Percentiles rank a stretch among this genome's conserved stretches.
These are phyloP conservation scores for Komagataella kurtzmanii DNA, from an alignment of 805 yeast species.

Conservation along the genomic window DNA sequence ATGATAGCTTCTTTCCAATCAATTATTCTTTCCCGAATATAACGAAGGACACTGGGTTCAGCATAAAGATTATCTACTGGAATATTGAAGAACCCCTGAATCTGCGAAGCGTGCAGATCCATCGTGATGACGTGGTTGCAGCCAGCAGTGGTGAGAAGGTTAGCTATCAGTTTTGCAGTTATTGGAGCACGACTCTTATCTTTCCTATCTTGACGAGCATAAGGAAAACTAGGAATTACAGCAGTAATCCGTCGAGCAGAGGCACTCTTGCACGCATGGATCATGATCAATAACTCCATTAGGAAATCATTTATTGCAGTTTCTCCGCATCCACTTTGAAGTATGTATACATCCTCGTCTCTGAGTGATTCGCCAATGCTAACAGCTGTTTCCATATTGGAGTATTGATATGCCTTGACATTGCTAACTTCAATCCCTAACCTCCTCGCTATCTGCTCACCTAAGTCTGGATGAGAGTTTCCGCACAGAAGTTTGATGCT, in stretches of 20 bases:
- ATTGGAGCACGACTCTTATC: slow-evolving; percentile 95
- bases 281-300: slow-evolving; percentile 79
- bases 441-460: slow-evolving; percentile 53
- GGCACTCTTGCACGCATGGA: slow-evolving; percentile 92
- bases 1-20: slow-evolving; percentile 50
- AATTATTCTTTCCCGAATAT: slow-evolving; percentile 49
- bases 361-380: slow-evolving; percentile 79
- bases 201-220: slow-evolving; percentile 94
- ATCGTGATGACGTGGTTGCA: slow-evolving; percentile 91
- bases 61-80: slow-evolving; percentile 96
- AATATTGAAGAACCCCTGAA: slow-evolving; percentile 90
- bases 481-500: slow-evolving; percentile 39
- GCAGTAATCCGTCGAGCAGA: slow-evolving; percentile 91
- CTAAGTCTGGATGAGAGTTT: slow-evolving; percentile 77
- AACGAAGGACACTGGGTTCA: slow-evolving; percentile 80
- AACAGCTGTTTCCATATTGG: slow-evolving; percentile 83
- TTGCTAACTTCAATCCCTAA: slow-evolving; percentile 59
- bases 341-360: slow-evolving; percentile 78
- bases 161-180: slow-evolving; percentile 89
- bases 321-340: slow-evolving; percentile 79
- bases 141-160: slow-evolving; percentile 85
- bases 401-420: slow-evolving; percentile 72
- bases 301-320: slow-evolving; percentile 66
- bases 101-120: slow-evolving; percentile 96
- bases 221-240: slow-evolving; percentile 90